Conservation (phyloP, 139 green algal species). For the Chlorella ohadii region DNA sequence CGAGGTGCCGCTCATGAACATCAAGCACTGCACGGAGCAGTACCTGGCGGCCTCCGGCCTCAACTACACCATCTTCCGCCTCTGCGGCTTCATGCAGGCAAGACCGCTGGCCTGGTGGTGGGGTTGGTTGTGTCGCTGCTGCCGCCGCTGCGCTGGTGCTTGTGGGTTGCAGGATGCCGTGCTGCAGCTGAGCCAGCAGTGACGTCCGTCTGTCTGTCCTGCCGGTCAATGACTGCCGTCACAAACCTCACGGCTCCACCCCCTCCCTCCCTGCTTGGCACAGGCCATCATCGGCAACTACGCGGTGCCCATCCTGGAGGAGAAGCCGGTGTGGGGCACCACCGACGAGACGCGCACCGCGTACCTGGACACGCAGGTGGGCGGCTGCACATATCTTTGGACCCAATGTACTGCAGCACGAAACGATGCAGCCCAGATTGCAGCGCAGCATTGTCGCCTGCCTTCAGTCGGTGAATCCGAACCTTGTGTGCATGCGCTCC, state of each 20-base stretch:
- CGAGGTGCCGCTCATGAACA: constrained; percentile 94
- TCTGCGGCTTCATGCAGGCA: constrained; percentile 98
- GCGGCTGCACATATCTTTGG: too few relatives aligned
- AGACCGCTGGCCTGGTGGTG: neutral
- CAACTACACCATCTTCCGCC: constrained; percentile 93
- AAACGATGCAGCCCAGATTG: too few relatives aligned
- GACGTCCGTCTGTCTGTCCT: too few relatives aligned
- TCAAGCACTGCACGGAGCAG: constrained; percentile 95
- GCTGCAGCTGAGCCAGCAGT: too few relatives aligned
- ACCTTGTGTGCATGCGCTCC: too few relatives aligned
- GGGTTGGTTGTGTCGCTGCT: neutral
- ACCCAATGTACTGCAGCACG: too few relatives aligned
- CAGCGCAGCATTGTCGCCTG: too few relatives aligned
- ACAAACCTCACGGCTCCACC: neutral
- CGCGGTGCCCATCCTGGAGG: constrained; percentile 98
- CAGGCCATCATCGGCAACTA: constrained; percentile 99
- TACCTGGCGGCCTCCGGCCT: constrained; percentile 86
- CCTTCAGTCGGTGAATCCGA: too few relatives aligned
- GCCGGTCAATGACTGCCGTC: too few relatives aligned
- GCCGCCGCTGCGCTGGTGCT: too few relatives aligned
- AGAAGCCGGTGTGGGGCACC: constrained; percentile 97
- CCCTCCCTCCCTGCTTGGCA: neutral
- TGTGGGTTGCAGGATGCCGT: too few relatives aligned
- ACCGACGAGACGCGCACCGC: constrained; percentile 91
- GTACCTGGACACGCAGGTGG: constrained; percentile 91